phyloP scores from a whole-genome alignment of 441 rosid genomes.

The Capsella rubella region DNA sequence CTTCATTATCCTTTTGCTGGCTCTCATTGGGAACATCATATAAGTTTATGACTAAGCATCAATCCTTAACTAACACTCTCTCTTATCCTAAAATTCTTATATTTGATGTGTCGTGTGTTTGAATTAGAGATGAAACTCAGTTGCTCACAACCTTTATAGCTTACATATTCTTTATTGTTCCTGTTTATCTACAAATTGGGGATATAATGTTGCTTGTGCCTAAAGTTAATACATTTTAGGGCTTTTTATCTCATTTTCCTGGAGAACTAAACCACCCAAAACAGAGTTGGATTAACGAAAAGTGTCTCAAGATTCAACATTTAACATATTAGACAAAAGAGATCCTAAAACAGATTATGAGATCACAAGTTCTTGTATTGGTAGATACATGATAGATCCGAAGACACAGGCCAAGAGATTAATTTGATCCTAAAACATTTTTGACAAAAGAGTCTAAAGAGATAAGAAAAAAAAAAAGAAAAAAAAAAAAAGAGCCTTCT shows the following conservation, averaged over 20 bases:
- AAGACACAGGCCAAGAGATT: too few relatives aligned
- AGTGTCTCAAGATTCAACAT: background rate
- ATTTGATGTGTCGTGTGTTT: background rate
- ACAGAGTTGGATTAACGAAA: background rate
- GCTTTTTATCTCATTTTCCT: background rate
- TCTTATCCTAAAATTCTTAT: background rate
- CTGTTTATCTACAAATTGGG: background rate
- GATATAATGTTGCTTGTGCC: background rate
- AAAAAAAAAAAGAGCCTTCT: too few relatives aligned
- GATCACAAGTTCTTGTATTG: too few relatives aligned
- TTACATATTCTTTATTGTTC: background rate
- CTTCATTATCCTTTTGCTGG: too few relatives aligned
- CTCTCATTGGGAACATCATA: too few relatives aligned
- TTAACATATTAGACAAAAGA: background rate
- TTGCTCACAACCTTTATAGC: slow-evolving; percentile 1
- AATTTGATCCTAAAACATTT: too few relatives aligned
- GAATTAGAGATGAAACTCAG: slow-evolving; percentile 12
- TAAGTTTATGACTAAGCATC: too few relatives aligned
- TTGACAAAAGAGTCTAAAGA: too few relatives aligned
- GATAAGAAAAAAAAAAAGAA: too few relatives aligned
- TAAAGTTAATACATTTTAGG: slow-evolving; percentile 12
- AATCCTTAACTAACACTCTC: too few relatives aligned
- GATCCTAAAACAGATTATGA: background rate
- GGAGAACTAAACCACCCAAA: background rate
- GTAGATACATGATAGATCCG: too few relatives aligned